Evolutionary conservation across 2,329 filamentous ascomycete species (phyloP).

Genomic region (Achaetomium macrosporum): DNA sequence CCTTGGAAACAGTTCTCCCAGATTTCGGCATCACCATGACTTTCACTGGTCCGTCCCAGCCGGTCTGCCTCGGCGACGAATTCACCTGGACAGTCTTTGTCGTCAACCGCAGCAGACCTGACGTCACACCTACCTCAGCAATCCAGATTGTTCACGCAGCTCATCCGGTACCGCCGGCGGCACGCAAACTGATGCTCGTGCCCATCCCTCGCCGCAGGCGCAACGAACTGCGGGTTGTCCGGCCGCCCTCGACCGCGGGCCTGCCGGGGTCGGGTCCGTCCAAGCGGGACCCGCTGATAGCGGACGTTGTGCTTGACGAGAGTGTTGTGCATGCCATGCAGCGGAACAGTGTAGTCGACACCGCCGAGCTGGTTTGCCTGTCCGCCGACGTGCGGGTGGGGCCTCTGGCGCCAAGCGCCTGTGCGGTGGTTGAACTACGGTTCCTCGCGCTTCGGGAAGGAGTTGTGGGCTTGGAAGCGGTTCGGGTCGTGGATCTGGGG

Average conservation of each 20-base stretch:
- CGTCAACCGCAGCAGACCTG: constrained; percentile 59
- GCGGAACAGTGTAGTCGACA: constrained; percentile 56
- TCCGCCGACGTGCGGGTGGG: constrained; percentile 70
- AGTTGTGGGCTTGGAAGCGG: constrained; percentile 63
- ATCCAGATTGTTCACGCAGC: background rate
- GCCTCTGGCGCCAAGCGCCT: constrained; percentile 64
- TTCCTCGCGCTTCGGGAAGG: constrained; percentile 65
- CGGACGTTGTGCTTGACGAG: constrained; percentile 66
- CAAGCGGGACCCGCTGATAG: constrained; percentile 31
- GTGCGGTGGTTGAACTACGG: constrained; percentile 65
- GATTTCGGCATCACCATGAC: constrained; percentile 71
- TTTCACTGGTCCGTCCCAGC: constrained; percentile 54
- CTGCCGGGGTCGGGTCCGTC: constrained; percentile 10
- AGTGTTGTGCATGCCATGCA: constrained; percentile 67
- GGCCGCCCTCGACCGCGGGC: constrained; percentile 50
- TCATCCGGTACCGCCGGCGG: constrained; percentile 28
- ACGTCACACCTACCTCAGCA: constrained; percentile 16
- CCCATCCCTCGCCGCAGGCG: constrained; percentile 60
- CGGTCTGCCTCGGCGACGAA: constrained; percentile 56
- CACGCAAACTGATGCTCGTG: constrained; percentile 65
- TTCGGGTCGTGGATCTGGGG: constrained; percentile 66
- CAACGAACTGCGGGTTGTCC: constrained; percentile 47
- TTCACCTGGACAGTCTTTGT: constrained; percentile 72
- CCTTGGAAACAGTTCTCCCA: constrained; percentile 40
- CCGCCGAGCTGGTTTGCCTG: constrained; percentile 65